These are phyloP conservation scores for Fennellomyces sp. DNA, from an alignment of 371 early-diverging fungal genomes.

Conservation along the genomic window DNA sequence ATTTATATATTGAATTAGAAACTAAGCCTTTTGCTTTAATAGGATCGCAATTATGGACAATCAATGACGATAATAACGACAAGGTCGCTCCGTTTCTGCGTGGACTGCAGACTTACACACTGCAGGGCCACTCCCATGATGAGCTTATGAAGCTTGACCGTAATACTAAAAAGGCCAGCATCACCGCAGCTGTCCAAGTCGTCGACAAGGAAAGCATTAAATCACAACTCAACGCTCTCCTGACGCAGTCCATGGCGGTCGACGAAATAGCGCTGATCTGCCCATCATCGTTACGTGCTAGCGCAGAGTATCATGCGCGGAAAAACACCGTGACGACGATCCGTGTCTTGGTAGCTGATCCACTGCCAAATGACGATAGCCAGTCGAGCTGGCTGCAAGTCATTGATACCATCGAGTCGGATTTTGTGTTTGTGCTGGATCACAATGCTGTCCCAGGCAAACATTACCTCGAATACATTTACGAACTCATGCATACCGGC, in stretches of 20 bases:
- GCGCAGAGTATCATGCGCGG: constrained; percentile 4
- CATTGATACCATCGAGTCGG: constrained; percentile 16
- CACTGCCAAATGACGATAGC: constrained; percentile 9
- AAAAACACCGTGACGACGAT: constrained; percentile 1
- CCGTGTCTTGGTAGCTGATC: constrained; percentile 5
- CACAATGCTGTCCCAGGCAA: constrained; percentile 23
- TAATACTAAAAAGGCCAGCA: not conserved
- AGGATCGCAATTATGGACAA: constrained; percentile 3
- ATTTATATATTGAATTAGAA: no score
- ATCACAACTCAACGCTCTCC: constrained; percentile 31
- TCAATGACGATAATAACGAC: not conserved
- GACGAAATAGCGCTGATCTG: constrained; percentile 37
- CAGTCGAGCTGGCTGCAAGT: constrained; percentile 16
- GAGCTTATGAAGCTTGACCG: constrained; percentile 7
- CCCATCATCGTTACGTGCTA: constrained; percentile 9
- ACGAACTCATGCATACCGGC: constrained; percentile 36
- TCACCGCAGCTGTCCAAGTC: constrained; percentile 23
- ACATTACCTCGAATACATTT: constrained; percentile 37
- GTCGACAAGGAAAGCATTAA: constrained; percentile 19
- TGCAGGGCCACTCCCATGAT: constrained; percentile 13
- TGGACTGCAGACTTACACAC: constrained; percentile 17
- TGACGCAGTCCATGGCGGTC: constrained; percentile 35
- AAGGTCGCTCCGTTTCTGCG: constrained; percentile 13
- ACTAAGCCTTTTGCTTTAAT: not conserved
- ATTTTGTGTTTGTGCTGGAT: constrained; percentile 48